A percentile compares a stretch with the other conserved stretches of the same genome.
Evolutionary conservation across 352 stramenopile genomes (phyloP).

Genomic region (Hyaloperonospora arabidopsidis): DNA sequence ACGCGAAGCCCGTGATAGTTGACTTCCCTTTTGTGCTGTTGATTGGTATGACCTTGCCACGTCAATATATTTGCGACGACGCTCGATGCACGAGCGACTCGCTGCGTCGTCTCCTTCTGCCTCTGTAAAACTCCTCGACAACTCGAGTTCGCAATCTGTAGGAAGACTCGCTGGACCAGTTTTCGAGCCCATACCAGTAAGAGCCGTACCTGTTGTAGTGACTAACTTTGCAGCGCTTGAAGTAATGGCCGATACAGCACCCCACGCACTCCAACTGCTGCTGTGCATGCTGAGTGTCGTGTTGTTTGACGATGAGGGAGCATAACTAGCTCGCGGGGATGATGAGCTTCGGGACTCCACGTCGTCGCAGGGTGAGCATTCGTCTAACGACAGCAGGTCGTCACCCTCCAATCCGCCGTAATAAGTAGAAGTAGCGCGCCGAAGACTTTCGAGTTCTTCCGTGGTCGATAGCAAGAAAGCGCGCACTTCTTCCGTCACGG

Average conservation of each 20-base stretch:
- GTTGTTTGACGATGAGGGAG: conserved; percentile 19
- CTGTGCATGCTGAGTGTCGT: conserved; percentile 16
- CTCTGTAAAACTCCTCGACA: conserved; percentile 52
- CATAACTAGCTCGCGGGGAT: conserved; percentile 12
- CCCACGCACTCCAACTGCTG: conserved; percentile 59
- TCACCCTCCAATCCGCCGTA: conserved; percentile 37
- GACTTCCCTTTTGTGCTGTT: conserved; percentile 48
- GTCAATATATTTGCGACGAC: conserved; percentile 58
- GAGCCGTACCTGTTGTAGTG: conserved; percentile 50
- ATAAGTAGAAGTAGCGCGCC: conserved; percentile 37
- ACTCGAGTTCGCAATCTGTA: conserved; percentile 27
- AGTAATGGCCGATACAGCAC: conserved; percentile 62
- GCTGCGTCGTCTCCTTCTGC: conserved; percentile 21
- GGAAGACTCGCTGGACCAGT: conserved; percentile 23
- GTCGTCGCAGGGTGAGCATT: conserved; percentile 30
- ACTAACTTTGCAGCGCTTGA: conserved; percentile 70
- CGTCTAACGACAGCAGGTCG: conserved; percentile 37
- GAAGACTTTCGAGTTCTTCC: conserved; percentile 70
- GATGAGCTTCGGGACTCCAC: conserved; percentile 19
- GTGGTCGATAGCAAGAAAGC: conserved; percentile 72
- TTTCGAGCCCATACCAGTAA: conserved; percentile 37
- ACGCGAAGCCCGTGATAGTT: conserved; percentile 53
- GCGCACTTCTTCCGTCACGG: conserved; percentile 57
- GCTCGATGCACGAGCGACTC: conserved; percentile 29
- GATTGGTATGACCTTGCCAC: conserved; percentile 54